Percentiles rank a stretch among this genome's conserved stretches.
These are phyloP conservation scores for Pythium diclinum DNA, from an alignment of 352 stramenopile genomes.

Conservation along the genomic window DNA sequence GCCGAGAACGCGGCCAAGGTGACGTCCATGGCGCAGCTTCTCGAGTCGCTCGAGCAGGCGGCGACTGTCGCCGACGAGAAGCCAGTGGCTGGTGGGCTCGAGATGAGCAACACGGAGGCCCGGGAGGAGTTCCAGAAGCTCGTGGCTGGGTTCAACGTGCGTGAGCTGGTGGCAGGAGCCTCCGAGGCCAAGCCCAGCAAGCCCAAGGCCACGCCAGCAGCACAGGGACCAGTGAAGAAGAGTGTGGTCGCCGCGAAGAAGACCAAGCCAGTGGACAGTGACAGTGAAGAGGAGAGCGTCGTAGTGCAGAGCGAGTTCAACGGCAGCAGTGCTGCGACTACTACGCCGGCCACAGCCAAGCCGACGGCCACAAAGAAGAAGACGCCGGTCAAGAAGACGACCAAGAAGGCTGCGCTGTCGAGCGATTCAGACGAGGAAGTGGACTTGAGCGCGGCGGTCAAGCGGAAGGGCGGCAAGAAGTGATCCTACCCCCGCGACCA, in stretches of 20 bases:
- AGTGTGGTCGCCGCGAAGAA: slow-evolving; percentile 12
- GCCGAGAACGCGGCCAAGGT: slow-evolving; percentile 51
- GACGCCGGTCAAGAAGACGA: slow-evolving; percentile 35
- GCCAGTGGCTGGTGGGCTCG: slow-evolving; percentile 28
- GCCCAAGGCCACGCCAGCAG: not conserved
- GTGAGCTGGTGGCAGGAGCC: slow-evolving; percentile 40
- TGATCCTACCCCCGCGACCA: slow-evolving; percentile 4
- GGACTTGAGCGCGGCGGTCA: slow-evolving; percentile 71
- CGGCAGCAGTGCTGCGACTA: slow-evolving; percentile 1
- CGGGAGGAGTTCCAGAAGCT: slow-evolving; percentile 64
- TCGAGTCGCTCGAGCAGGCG: slow-evolving; percentile 68
- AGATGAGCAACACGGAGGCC: slow-evolving; percentile 35
- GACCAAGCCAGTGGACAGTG: slow-evolving; percentile 34
- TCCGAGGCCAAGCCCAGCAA: slow-evolving; percentile 24
- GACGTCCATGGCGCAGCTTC: slow-evolving; percentile 68
- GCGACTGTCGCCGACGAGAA: slow-evolving; percentile 32
- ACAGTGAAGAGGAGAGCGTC: slow-evolving; percentile 72
- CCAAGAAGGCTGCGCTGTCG: slow-evolving; percentile 41
- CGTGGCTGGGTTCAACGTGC: slow-evolving; percentile 43
- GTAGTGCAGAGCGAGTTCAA: slow-evolving; percentile 77
- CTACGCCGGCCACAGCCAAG: slow-evolving; percentile 9
- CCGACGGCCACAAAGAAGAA: slow-evolving; percentile 30
- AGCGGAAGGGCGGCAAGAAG: slow-evolving; percentile 46
- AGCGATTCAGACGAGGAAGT: slow-evolving; percentile 54
- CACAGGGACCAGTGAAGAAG: slow-evolving; percentile 9